Percentiles rank a stretch among this genome's conserved stretches.
Conservation (phyloP, 768 basidiomycete genomes). For the Phaeolepiota aurea region DNA sequence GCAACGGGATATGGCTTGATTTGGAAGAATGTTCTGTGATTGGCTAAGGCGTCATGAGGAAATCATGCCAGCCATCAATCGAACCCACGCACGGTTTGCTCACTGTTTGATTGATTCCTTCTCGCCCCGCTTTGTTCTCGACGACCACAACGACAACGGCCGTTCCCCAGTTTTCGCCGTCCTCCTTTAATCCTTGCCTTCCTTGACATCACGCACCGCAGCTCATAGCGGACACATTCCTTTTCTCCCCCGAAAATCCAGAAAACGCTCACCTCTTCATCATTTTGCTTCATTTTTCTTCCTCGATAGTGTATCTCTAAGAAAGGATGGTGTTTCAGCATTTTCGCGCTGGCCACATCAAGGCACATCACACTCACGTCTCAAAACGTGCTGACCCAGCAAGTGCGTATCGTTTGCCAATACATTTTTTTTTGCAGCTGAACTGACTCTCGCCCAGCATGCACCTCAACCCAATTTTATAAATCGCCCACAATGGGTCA, state of each 20-base stretch:
- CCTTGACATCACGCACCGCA: not conserved
- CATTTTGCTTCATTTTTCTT: slow-evolving; percentile 3
- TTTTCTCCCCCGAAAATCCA: not conserved
- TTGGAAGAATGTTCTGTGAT: too few species aligned
- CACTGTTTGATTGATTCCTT: too few species aligned
- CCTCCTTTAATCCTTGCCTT: not conserved
- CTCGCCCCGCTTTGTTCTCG: too few species aligned
- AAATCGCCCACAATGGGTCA: slow-evolving; percentile 39
- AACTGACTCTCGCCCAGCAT: slow-evolving; percentile 22
- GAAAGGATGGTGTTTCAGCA: not conserved
- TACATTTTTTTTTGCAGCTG: not conserved
- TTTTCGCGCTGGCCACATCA: not conserved
- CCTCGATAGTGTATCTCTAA: not conserved
- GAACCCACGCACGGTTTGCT: too few species aligned
- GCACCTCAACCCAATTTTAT: slow-evolving; percentile 42
- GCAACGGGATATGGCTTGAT: too few species aligned
- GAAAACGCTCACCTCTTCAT: too few species aligned
- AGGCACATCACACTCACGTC: not conserved
- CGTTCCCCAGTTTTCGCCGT: not conserved
- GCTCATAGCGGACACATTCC: not conserved
- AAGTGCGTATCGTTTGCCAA: not conserved
- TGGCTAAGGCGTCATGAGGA: too few species aligned
- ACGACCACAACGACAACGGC: not conserved
- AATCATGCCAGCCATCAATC: too few species aligned
- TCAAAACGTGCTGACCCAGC: not conserved